Evolutionary conservation across 2,329 filamentous ascomycete genomes (phyloP), one percentile per base, ranked within the genome.

Genomic region (Dothiorella sarmentorum): DNA sequence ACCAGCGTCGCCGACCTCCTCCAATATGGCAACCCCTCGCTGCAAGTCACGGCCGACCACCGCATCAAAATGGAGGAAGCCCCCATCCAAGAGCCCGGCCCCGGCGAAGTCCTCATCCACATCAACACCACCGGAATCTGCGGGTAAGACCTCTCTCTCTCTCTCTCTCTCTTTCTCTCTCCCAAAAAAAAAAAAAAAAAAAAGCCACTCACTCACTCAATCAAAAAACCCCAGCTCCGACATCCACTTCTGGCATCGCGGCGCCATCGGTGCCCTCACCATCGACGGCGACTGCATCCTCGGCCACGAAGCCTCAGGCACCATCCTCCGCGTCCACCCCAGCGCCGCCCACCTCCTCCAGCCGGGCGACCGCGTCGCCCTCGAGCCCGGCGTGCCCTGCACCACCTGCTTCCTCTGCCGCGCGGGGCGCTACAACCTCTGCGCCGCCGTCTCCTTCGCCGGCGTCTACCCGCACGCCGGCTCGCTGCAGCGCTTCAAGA

Each of bases 361-460:
- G 62, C 75, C 78, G 13, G 75, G 85, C 10, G 86, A 89, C 65
- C 76, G 84, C 53, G 85, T 89, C 9, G 85, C 86, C 3, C 72
- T 89, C 15, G 86, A 89, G 65, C 85, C 85, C 0, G 84, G 85
- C 18, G 82, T 87, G 1, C 83, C 86, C 0, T 89, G 86, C 65
- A 78, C 77, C 10, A 69, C 74, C 31, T 87, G 85, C 67, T 85
- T 82, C 64, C 75, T 84, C 17, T 87, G 85, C 66, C 70, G 71
- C 51, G 78, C 80, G 24, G 85, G 84, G 3, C 80, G 83, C 10
- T 86, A 86, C 64, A 87, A 87, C 64, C 79, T 86, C 5, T 87
- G 85, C 66, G 79, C 84, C 61, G 78, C 83, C 52, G 84, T 87
- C 3, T 74, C 78, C 45, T 87, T 87, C 63, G 75, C 82, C 0